phyloP scores from a whole-genome alignment of 2,329 filamentous ascomycete genomes.

The Clarireedia monteithiana region DNA sequence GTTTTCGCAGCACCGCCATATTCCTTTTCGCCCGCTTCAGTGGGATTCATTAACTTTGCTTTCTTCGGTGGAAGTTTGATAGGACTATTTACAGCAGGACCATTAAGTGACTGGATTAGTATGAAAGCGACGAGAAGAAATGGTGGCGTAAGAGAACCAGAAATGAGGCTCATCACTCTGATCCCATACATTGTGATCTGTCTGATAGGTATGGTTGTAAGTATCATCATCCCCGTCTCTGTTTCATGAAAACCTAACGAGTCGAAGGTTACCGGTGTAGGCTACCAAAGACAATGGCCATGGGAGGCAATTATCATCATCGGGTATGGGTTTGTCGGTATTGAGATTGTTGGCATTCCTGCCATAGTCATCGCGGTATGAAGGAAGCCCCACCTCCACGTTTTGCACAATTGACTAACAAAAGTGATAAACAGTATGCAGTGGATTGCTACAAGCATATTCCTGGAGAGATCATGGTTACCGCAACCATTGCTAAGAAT shows the following conservation, averaged over 20 bases:
- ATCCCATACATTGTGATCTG: slow-evolving; percentile 50
- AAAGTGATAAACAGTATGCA: slow-evolving; percentile 35
- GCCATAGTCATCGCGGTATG: slow-evolving; percentile 40
- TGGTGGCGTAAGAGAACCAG: slow-evolving; percentile 46
- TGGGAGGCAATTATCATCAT: slow-evolving; percentile 47
- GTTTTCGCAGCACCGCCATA: slow-evolving; percentile 48
- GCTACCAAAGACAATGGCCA: slow-evolving; percentile 43
- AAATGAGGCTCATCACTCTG: slow-evolving; percentile 49
- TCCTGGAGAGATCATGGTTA: slow-evolving; percentile 49
- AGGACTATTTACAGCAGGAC: slow-evolving; percentile 46
- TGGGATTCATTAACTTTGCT: slow-evolving; percentile 51
- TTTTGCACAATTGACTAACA: slow-evolving; percentile 13
- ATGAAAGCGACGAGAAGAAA: slow-evolving; percentile 45
- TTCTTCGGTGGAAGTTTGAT: slow-evolving; percentile 46
- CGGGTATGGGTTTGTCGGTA: slow-evolving; percentile 45
- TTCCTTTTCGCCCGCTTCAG: slow-evolving; percentile 40
- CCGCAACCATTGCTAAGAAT: slow-evolving; percentile 55
- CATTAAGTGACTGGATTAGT: slow-evolving; percentile 49
- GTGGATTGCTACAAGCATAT: slow-evolving; percentile 56
- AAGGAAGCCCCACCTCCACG: slow-evolving; percentile 11
- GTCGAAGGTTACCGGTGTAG: slow-evolving; percentile 34
- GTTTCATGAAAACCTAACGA: background rate
- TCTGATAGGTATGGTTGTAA: slow-evolving; percentile 45
- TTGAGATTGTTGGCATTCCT: slow-evolving; percentile 50
- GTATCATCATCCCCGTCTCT: background rate